Evolutionary conservation across 1,139 yeast species (phyloP).

Genomic region (Magnusiomyces suaveolens): DNA sequence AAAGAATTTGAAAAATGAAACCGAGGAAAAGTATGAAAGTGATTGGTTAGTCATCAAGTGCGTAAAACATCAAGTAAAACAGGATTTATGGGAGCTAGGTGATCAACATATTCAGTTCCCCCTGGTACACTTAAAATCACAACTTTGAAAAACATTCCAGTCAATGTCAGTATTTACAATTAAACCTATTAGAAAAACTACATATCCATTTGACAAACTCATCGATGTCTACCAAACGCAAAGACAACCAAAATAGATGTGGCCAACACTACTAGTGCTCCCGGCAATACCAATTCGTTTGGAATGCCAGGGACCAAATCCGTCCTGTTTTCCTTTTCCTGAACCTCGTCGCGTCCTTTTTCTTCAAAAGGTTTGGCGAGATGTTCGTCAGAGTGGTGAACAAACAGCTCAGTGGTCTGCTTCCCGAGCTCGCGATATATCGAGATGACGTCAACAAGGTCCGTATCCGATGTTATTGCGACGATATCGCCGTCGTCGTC

Average conservation of each 20-base stretch:
- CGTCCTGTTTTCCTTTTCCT: conserved; percentile 5
- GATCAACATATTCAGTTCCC: too few species aligned
- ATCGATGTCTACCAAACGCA: conserved; percentile 28
- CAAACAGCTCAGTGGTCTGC: conserved; percentile 60
- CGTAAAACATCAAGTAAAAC: too few species aligned
- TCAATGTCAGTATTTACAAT: too few species aligned
- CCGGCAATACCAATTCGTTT: conserved; percentile 52
- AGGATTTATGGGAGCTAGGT: too few species aligned
- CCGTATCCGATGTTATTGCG: conserved; percentile 65
- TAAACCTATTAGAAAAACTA: too few species aligned
- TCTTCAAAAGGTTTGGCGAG: conserved; percentile 21
- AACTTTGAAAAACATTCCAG: too few species aligned
- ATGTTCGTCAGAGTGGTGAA: conserved; percentile 58
- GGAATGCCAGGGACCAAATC: conserved; percentile 48
- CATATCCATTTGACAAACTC: neutral
- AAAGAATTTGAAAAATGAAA: too few species aligned
- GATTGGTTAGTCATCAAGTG: too few species aligned
- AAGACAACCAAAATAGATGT: conserved; percentile 49
- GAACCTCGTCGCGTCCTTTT: conserved; percentile 8
- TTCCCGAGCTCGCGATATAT: conserved; percentile 42
- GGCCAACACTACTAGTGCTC: conserved; percentile 54
- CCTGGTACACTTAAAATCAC: too few species aligned
- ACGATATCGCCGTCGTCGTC: conserved; percentile 85
- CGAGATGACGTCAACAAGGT: conserved; percentile 59
- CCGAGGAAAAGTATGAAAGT: too few species aligned